Conservation (phyloP, 805 yeast species). For the Metschnikowia proteae region DNA sequence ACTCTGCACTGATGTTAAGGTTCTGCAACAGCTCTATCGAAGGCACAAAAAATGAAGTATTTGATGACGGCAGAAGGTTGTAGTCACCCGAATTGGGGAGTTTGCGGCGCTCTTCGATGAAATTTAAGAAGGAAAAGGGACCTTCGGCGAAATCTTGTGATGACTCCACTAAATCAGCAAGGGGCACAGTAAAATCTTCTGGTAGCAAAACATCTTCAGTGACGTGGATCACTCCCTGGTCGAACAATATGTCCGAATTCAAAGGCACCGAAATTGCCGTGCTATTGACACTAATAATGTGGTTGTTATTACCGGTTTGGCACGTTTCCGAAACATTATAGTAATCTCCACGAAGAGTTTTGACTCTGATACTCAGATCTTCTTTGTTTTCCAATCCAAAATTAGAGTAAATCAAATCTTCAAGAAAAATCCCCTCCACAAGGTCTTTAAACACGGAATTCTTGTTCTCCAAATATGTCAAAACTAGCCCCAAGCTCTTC, state of each 20-base stretch:
- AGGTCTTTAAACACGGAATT: conserved; percentile 47
- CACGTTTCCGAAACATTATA: conserved; percentile 21
- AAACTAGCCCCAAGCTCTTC: conserved; percentile 57
- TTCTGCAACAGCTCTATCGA: conserved; percentile 50
- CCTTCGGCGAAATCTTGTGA: conserved; percentile 35
- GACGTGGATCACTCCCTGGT: conserved; percentile 83
- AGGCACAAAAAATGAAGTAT: conserved; percentile 69
- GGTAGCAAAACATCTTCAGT: conserved; percentile 58
- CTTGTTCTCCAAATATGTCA: conserved; percentile 55
- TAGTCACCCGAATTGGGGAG: conserved; percentile 41
- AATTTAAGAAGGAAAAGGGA: conserved; percentile 36
- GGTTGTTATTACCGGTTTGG: conserved; percentile 21
- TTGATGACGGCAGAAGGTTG: conserved; percentile 26
- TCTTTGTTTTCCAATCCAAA: conserved; percentile 29
- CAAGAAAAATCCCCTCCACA: conserved; percentile 56
- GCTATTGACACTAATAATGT: conserved; percentile 28
- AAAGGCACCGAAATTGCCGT: conserved; percentile 34
- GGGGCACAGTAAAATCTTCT: conserved; percentile 45
- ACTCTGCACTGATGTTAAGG: conserved; percentile 46
- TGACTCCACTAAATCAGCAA: conserved; percentile 53
- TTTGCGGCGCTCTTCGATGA: conserved; percentile 43
- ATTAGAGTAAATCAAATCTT: conserved; percentile 67
- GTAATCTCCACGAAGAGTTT: conserved; percentile 28
- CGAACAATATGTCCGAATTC: conserved; percentile 66
- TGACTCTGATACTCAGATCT: conserved; percentile 12